Evolutionary conservation across 345 rosid genomes (phyloP), one percentile per base, ranked within the genome.

Genomic region (Gossypium anomalum): DNA sequence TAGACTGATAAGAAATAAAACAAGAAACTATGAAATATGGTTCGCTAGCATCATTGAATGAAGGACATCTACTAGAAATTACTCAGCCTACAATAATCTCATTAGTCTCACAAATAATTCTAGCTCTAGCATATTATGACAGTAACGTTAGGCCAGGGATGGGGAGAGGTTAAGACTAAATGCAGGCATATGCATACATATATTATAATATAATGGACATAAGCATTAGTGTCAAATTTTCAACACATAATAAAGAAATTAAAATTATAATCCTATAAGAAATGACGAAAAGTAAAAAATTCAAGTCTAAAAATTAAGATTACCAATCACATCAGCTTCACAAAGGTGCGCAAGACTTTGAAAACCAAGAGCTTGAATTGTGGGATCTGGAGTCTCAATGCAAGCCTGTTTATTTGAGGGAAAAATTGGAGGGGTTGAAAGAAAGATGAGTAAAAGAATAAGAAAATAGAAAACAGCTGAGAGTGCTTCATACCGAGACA

Each of bases 311-410:
- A 63, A 67, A 27, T 61, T 22, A 74, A 79, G 71, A 76, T 77
- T 89, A 94, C 98, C 98, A 69, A 94, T 83, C 78, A 87, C 89
- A 85, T 94, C 98, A 83, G 97, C 97, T 90, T 94, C 97, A 82
- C 98, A 94, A 13, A 94, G 92, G 79, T 92, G 82, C 43, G 95
- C 85, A 83, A 94, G 98, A 82, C 98, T 92, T 83, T 92, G 97
- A 73, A 92, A 90, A 75, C 98, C 98, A 79, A 90, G 83, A 43
- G 97, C 86, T 86, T 85, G 88, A 83, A 94, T 81, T 68, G 85
- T 74, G 66, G 84, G 80, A 81, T 94, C 93, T 74, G 67, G 86
- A 83, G 90, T 86, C 83, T 94, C 93, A 75, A 94, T 85, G 86
- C 97, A 94, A 73, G 90, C 89, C 98, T 94, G 87, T 81, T 72